phyloP scores from a whole-genome alignment of 2,329 filamentous ascomycete genomes.

The Pseudophaeomoniella oleicola region DNA sequence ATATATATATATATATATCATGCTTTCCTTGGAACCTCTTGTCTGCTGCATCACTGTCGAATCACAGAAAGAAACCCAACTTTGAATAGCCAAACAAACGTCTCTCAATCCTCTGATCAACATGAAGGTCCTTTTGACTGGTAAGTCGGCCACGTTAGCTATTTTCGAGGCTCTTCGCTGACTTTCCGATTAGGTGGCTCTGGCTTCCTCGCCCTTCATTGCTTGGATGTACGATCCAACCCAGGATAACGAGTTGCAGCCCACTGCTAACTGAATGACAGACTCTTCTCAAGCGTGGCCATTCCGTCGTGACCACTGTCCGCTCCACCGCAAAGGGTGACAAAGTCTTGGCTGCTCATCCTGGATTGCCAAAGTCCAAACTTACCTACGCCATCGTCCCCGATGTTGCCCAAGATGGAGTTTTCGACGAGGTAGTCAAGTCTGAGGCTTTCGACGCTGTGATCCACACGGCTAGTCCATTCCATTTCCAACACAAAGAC shows the following conservation, averaged over 20 bases:
- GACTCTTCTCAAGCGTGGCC: slow-evolving; percentile 4
- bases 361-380: slow-evolving; percentile 5
- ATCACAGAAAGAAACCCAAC: no score
- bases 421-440: slow-evolving; percentile 26
- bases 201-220: slow-evolving; percentile 8
- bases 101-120: no score
- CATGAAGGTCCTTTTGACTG: no score
- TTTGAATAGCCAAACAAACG: background rate
- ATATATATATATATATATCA: no score
- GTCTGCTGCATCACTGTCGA: no score
- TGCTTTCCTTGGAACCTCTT: no score
- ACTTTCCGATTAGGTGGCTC: slow-evolving; percentile 5
- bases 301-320: slow-evolving; percentile 12
- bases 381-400: background rate
- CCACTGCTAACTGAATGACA: no score
- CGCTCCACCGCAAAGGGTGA: slow-evolving; percentile 14
- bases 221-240: slow-evolving; percentile 5
- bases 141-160: no score
- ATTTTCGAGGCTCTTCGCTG: slow-evolving; percentile 1
- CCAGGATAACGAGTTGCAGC: no score
- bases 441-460: slow-evolving; percentile 52
- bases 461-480: slow-evolving; percentile 60
- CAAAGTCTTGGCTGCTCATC: slow-evolving; percentile 10
- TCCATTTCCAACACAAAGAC: slow-evolving; percentile 56
- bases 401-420: slow-evolving; percentile 2